Evolutionary conservation across 805 yeast species (phyloP), one percentile per base, ranked within the genome.

Genomic region (Pichia kluyveri): DNA sequence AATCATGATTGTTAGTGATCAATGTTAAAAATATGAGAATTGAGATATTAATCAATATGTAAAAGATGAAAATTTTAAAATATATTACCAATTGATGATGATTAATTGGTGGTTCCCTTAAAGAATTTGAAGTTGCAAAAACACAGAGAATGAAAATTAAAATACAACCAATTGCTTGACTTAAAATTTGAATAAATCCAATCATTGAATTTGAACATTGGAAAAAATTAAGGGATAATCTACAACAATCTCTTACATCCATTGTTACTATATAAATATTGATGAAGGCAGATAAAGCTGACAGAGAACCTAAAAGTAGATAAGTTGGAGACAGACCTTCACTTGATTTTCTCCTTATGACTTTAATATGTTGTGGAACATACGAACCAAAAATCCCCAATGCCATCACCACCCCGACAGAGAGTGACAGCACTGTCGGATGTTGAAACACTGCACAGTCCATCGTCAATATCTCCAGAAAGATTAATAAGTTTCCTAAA

Each of bases 241-340:
- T 52, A 56, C 91, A 82, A 61, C 96, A 87, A 31, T 70, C 62
- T 30, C 86, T 60, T 0, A 88, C 85, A 0, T 77, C 73, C 17
- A 76, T 64, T 6, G 85, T 76, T 12, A 86, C 71, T 32, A 86
- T 63, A 5, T 81, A 61, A 42, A 87, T 74, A 57, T 88, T 88
- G 18, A 83, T 70, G 43, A 82, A 65, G 0, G 91, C 79, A 56
- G 82, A 75, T 30, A 81, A 65, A n/a, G 86, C 81, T 19, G 90
- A 78, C 43, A 82, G 62, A 5, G 83, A 76, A 5, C 93, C 93
- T 39, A 88, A 71, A 14, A 87, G 65, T 32, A 87, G 68, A 59
- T 80, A 87, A 55, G 75, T 70, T 12, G 90, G 86, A 6, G 90
- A 82, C 23, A 87, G 67, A 5, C 96, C 96, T 59, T 86, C 89